Evolutionary conservation across 768 basidiomycete genomes (phyloP), one percentile per base, ranked within the genome.

Genomic region (Dendrothele bispora): DNA sequence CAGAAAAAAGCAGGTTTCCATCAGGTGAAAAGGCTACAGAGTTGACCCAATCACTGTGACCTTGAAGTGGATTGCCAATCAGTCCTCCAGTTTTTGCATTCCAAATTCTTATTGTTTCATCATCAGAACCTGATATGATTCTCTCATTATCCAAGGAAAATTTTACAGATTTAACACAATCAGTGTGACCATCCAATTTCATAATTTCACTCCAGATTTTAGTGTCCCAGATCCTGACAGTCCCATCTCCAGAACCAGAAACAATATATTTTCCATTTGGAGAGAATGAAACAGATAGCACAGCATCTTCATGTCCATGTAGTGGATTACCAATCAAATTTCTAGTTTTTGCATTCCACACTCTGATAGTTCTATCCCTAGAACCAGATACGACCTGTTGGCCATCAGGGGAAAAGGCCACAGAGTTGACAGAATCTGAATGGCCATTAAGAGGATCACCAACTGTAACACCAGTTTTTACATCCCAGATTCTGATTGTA

Each of bases 1-100:
- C 75, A 1, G 76, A 78, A 5, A 79, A 66, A 26, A 80, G 67
- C 55, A 63, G 69, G 54, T 73, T 75, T 21, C 78, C 78, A 24
- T 65, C 61, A 0, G 76, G 77, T 55, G 78, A 76, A 60, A 78
- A 79, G 26, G 74, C 69, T 20, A 80, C 60, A 5, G 73, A 48
- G 8, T 7, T 50, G 18, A 63, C 49, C 12, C 6, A 10, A 18
- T 42, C 11, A 7, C 10, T 24, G 26, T 42, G 40, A n/a, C n/a
- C n/a, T 24, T 38, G n/a, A 15, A 38, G 36, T 38, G 36, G 21
- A 8, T 7, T n/a, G n/a, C n/a, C 8, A 38, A 38, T 7, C 7
- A n/a, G 36, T 38, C 17, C 36, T 38, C 36, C 36, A 7, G 8
- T 38, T 8, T 38, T 38, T 8, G 36, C 36, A 38, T 38, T 20